Conservation (phyloP, 75 land plant species). For the Pinus tabuliformis region DNA sequence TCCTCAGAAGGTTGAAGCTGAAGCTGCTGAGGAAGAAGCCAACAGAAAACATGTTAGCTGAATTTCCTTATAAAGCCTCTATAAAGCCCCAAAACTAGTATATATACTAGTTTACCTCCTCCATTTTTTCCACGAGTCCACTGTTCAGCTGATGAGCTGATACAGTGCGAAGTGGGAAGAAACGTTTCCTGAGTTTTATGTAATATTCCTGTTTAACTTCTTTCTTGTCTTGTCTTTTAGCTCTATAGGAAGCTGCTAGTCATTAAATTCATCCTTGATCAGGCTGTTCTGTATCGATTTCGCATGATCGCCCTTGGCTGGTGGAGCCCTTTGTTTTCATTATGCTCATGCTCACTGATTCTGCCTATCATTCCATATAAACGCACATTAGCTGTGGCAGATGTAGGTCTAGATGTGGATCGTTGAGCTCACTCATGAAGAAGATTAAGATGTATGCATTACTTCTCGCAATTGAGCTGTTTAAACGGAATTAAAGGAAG, state of each 20-base stretch:
- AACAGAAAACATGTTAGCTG: not conserved
- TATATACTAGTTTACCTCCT: not conserved
- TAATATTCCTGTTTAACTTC: too few relatives aligned
- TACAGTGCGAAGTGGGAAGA: too few relatives aligned
- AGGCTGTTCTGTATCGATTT: not conserved
- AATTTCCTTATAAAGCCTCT: too few relatives aligned
- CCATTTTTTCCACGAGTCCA: too few relatives aligned
- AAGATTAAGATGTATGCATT: not conserved
- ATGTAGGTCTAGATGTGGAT: not conserved
- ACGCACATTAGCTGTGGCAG: not conserved
- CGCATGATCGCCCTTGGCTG: not conserved
- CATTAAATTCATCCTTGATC: not conserved
- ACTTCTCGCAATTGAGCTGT: not conserved
- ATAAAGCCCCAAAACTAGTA: too few relatives aligned
- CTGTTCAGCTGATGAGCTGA: not conserved
- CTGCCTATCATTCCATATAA: not conserved
- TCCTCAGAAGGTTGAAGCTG: slow-evolving; percentile 20
- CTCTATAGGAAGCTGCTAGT: not conserved
- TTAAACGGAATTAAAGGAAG: not conserved
- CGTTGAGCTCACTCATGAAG: not conserved
- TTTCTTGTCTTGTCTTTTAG: too few relatives aligned
- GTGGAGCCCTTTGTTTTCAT: not conserved
- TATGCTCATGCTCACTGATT: not conserved
- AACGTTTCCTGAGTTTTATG: too few relatives aligned
- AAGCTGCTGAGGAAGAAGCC: slow-evolving; percentile 13